A percentile compares a stretch with the other conserved stretches of the same genome.
Conservation (phyloP, 1,139 yeast species). For the Blastobotrys arbuscula region DNA sequence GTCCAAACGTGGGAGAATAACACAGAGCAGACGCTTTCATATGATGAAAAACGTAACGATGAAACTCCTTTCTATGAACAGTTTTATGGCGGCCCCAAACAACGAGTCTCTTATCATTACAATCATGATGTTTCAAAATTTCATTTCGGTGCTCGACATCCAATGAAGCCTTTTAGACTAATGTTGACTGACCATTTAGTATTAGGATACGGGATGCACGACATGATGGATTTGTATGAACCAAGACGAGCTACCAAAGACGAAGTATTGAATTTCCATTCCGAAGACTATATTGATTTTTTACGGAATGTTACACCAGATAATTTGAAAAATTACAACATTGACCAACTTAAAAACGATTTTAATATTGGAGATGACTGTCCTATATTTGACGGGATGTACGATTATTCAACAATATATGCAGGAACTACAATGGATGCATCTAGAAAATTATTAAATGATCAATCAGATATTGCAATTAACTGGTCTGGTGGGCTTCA, state of each 20-base stretch:
- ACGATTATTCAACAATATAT: slow-evolving; percentile 77
- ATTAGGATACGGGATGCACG: slow-evolving; percentile 75
- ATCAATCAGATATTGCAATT: slow-evolving; percentile 90
- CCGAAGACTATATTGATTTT: slow-evolving; percentile 82
- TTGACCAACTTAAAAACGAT: slow-evolving; percentile 46
- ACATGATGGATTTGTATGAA: slow-evolving; percentile 81
- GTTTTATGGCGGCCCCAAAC: slow-evolving; percentile 21
- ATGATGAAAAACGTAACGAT: slow-evolving; percentile 53
- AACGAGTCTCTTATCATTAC: slow-evolving; percentile 76
- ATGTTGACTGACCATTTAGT: slow-evolving; percentile 93
- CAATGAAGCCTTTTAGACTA: slow-evolving; percentile 96
- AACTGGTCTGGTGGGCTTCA: slow-evolving; percentile 98
- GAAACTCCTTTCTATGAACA: slow-evolving; percentile 55
- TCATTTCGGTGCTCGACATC: slow-evolving; percentile 90
- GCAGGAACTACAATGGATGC: slow-evolving; percentile 96
- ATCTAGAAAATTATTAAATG: slow-evolving; percentile 71
- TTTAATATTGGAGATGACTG: slow-evolving; percentile 97
- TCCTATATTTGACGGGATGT: slow-evolving; percentile 94
- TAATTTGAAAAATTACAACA: slow-evolving; percentile 44
- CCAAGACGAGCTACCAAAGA: slow-evolving; percentile 78
- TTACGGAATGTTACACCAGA: slow-evolving; percentile 77
- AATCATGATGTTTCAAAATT: slow-evolving; percentile 75
- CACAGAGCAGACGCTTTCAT: slow-evolving; percentile 32
- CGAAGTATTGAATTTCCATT: slow-evolving; percentile 75
- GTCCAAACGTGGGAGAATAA: slow-evolving; percentile 27